Evolutionary conservation across 2,329 filamentous ascomycete species (phyloP).

Genomic region (Chalara sp.): DNA sequence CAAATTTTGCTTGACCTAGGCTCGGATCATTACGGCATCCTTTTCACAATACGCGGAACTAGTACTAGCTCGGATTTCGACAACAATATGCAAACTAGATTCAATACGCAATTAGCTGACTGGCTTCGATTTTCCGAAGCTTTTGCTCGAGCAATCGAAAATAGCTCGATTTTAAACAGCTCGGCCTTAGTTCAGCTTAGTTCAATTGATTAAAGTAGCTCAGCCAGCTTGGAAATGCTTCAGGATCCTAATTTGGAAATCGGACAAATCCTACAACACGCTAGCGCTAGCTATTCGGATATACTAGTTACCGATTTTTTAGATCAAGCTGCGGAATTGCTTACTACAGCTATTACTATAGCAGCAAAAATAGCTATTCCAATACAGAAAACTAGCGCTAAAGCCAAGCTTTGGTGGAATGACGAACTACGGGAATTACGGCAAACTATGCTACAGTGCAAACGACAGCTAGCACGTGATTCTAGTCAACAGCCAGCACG

Average conservation of each 20-base stretch:
- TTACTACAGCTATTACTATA: not conserved
- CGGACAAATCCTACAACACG: too few relatives aligned
- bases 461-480: not conserved
- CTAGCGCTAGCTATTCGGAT: not conserved
- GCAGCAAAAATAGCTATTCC: not conserved
- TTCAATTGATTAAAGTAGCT: too few relatives aligned
- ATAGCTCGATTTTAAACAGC: too few relatives aligned
- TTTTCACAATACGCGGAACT: not conserved
- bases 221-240: too few relatives aligned
- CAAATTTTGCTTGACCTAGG: not conserved
- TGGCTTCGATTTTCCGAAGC: not conserved
- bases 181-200: too few relatives aligned
- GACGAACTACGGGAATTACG: not conserved
- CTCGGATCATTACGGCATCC: not conserved
- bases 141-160: too few relatives aligned
- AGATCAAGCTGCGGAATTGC: not conserved
- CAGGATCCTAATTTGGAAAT: too few relatives aligned
- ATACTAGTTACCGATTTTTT: not conserved
- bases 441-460: not conserved
- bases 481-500: too few relatives aligned
- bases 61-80: not conserved
- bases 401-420: not conserved
- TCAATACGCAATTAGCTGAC: not conserved
- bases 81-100: not conserved
- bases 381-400: not conserved